Base-by-base conservation (phyloP, 2,329 filamentous ascomycete genomes). In the Hawksworthiomyces lignivorus region DNA sequence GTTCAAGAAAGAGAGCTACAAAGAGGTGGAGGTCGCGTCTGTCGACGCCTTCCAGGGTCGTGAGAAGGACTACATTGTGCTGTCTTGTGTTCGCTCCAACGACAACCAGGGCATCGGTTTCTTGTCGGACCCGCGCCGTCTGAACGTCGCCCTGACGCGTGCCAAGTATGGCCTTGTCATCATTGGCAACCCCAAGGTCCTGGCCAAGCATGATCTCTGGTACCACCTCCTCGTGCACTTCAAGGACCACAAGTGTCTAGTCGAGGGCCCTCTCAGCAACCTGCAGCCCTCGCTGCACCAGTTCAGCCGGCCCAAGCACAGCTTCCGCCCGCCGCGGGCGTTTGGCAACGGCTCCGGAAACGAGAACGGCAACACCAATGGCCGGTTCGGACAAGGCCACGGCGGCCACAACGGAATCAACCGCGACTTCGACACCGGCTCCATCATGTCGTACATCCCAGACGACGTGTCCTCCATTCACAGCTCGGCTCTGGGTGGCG, bases 61-160 rank as follows among this genome's bases (percentile, higher is more conserved):
- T 70, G 92, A 98, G 67, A 98, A 98, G 68, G 92, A 98, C 59
- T 98, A 95, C 57, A 98, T 98, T 56, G 89, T 98, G 29, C 72
- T 98, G 24, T 97, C 92, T 48, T 98, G 92, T 58, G 92, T 98
- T 38, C 87, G 92, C 59, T 97, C 90, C 59, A 98, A 98, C 60
- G 92, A 98, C 56, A 94, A 97, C 61, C 92, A 98, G 62, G 92
- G 92, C 52, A 98, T 98, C 55, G 92, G 92, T 66, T 98, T 98
- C 77, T 71, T 98, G 70, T 97, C 89, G 47, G 92, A 98, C 54
- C 92, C 92, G 39, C 87, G 92, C 51, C 90, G 92, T 72, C 80
- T 98, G 56, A 98, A 98, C 58, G 92, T 98, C 18, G 92, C 90
- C 29, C 75, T 98, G 51, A 98, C 92, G 38, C 87, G 92, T 69